Conservation (phyloP, 176 grass and related monocot species). For the Triticum urartu region DNA sequence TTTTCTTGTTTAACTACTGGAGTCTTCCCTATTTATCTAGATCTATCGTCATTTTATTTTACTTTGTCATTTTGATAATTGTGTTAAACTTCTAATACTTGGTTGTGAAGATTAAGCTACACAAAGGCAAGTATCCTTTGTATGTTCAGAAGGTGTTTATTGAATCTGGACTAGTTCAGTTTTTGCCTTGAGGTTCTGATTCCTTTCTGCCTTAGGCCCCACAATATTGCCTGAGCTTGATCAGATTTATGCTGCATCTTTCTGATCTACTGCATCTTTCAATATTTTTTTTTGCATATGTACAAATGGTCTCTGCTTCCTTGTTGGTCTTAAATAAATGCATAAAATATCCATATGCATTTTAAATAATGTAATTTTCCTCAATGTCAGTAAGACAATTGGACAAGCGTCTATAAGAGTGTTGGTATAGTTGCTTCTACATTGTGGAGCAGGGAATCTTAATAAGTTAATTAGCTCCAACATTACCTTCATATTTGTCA, state of each 20-base stretch:
- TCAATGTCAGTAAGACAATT: not conserved
- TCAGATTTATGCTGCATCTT: not conserved
- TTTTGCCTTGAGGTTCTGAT: not conserved
- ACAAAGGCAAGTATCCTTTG: not conserved
- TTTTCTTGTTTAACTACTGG: conserved; percentile 6
- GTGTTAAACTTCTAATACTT: not conserved
- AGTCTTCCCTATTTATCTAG: not conserved
- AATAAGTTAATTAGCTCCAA: not conserved
- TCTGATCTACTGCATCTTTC: not conserved
- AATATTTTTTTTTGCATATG: not conserved
- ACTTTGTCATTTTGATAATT: not conserved
- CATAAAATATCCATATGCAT: not conserved
- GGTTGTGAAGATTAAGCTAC: not conserved
- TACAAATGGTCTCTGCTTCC: not conserved
- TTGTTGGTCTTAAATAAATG: not conserved
- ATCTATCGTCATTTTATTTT: not conserved
- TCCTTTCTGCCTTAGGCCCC: not conserved
- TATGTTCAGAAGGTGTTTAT: not conserved
- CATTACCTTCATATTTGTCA: not conserved
- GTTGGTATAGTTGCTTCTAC: not conserved
- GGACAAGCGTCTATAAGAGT: not conserved
- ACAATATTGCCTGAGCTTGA: not conserved
- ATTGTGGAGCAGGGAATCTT: not conserved
- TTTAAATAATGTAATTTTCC: not conserved
- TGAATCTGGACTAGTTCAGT: not conserved